phyloP scores from a whole-genome alignment of 108 stramenopile genomes.

The Conticribra guillardii region DNA sequence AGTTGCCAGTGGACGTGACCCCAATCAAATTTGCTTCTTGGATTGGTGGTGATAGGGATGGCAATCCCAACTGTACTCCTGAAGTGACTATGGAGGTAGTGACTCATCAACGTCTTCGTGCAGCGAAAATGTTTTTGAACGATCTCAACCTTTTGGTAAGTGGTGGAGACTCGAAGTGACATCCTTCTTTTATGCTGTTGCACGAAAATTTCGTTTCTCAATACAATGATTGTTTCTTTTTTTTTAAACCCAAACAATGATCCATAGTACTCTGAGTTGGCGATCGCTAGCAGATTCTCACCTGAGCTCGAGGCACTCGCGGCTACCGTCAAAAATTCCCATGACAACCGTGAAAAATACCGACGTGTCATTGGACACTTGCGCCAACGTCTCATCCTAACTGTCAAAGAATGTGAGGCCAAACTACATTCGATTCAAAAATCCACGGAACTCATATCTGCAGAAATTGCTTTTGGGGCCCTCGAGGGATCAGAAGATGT shows the following conservation, averaged over 20 bases:
- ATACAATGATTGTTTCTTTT: too few species aligned
- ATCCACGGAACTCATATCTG: constrained; percentile 16
- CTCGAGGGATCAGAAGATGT: constrained; percentile 65
- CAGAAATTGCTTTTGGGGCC: constrained; percentile 25
- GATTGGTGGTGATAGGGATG: constrained; percentile 97
- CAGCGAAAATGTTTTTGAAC: constrained; percentile 78
- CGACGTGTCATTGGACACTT: constrained; percentile 86
- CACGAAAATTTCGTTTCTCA: too few species aligned
- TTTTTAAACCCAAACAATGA: too few species aligned
- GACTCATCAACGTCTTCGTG: constrained; percentile 80
- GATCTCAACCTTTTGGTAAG: constrained; percentile 69
- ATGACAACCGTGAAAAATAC: constrained; percentile 74
- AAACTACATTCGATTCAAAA: constrained; percentile 39
- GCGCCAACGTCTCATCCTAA: constrained; percentile 70
- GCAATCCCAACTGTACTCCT: constrained; percentile 97
- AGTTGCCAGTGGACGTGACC: constrained; percentile 83
- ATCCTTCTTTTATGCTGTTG: too few species aligned
- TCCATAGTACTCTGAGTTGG: constrained; percentile 47
- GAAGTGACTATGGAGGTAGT: constrained; percentile 89
- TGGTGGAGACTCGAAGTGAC: constrained; percentile 17
- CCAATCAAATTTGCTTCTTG: constrained; percentile 95
- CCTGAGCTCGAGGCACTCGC: constrained; percentile 63
- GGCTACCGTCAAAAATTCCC: constrained; percentile 40
- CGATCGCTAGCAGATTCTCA: constrained; percentile 78
- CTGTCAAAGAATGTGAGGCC: constrained; percentile 71